phyloP scores from a whole-genome alignment of 352 stramenopile species.

The Pythium brassicae region DNA sequence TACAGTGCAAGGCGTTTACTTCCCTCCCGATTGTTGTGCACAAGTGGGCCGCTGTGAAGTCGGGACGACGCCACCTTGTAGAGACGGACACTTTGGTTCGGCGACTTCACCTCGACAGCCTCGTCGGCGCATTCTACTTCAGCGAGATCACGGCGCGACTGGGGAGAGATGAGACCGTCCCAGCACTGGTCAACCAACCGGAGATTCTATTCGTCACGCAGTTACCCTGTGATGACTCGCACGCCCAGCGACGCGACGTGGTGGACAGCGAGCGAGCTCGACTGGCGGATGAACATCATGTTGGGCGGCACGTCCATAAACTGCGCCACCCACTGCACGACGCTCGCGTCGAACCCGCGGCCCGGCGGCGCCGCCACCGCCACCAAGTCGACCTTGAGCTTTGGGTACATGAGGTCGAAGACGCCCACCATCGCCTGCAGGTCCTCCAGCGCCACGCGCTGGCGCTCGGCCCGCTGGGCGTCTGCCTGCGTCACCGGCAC shows the following conservation, averaged over 20 bases:
- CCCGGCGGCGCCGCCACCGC: constrained; percentile 22
- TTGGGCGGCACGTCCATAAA: constrained; percentile 68
- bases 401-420: constrained; percentile 86
- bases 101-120: too few species aligned
- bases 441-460: constrained; percentile 3
- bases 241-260: constrained; percentile 68
- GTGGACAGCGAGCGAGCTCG: constrained; percentile 57
- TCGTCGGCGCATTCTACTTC: too few species aligned
- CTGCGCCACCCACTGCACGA: constrained; percentile 71
- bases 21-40: too few species aligned
- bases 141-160: too few species aligned
- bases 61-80: too few species aligned
- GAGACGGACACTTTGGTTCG: too few species aligned
- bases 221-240: constrained; percentile 67
- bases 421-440: constrained; percentile 44
- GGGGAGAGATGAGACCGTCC: too few species aligned
- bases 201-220: too few species aligned
- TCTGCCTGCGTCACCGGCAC: background rate
- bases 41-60: too few species aligned
- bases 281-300: constrained; percentile 89
- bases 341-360: constrained; percentile 42
- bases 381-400: constrained; percentile 77
- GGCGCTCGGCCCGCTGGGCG: background rate
- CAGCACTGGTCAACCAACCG: too few species aligned
- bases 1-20: too few species aligned